Evolutionary conservation across 257 asterid species (phyloP).

Genomic region (Nicotiana obtusifolia): DNA sequence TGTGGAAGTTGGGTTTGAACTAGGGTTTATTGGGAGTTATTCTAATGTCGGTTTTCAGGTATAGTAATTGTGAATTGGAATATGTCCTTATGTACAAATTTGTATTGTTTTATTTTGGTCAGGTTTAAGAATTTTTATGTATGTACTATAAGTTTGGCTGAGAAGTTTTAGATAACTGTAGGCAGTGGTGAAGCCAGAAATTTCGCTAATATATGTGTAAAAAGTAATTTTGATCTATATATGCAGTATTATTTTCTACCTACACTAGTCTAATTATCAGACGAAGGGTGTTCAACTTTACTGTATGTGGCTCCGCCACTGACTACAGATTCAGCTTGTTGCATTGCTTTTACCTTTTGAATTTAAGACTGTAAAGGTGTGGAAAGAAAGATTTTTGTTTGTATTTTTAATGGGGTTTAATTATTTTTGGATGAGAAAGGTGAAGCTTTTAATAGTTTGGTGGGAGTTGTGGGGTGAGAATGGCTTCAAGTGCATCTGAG

Average conservation of each 20-base stretch:
- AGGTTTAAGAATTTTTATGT: neutral
- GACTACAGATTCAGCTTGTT: neutral
- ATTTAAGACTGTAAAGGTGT: neutral
- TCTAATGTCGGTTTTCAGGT: neutral
- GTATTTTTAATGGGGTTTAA: neutral
- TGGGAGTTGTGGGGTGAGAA: conserved; percentile 48
- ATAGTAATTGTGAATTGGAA: neutral
- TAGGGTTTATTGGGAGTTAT: conserved; percentile 10
- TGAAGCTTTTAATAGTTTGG: conserved; percentile 40
- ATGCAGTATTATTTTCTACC: too few species aligned
- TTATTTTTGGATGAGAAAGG: conserved; percentile 27
- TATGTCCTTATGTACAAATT: neutral
- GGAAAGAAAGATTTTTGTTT: neutral
- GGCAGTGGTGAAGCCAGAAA: too few species aligned
- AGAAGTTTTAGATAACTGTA: neutral
- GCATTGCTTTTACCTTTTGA: neutral
- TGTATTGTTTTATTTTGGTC: neutral
- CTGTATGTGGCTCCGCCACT: too few species aligned
- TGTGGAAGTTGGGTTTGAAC: neutral
- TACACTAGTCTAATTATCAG: too few species aligned
- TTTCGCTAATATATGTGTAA: too few species aligned
- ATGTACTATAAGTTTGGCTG: neutral
- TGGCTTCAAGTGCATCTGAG: conserved; percentile 52
- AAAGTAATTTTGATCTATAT: too few species aligned
- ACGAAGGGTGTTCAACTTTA: too few species aligned